A percentile compares a stretch with the other conserved stretches of the same genome.
phyloP scores from a whole-genome alignment of 345 rosid genomes.

The Microthlaspi erraticum region DNA sequence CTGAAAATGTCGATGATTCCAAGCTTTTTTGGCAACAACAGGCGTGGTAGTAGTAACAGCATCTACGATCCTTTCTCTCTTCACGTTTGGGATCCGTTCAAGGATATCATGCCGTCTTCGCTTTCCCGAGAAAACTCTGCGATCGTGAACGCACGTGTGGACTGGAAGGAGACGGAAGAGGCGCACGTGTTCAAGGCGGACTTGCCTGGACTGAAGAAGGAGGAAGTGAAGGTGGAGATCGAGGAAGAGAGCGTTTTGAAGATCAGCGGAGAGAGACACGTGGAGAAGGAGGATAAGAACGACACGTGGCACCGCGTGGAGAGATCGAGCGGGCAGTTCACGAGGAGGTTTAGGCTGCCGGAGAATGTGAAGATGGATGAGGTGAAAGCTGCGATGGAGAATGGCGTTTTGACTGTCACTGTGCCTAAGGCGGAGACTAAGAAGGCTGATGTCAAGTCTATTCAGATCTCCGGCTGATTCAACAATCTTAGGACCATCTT shows the following conservation, averaged over 20 bases:
- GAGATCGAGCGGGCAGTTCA: constrained; percentile 40
- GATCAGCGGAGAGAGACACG: constrained; percentile 48
- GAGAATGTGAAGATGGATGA: constrained; percentile 48
- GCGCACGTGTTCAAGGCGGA: constrained; percentile 49
- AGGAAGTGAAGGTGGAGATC: constrained; percentile 53
- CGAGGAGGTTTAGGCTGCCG: constrained; percentile 46
- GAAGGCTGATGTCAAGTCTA: constrained; percentile 49
- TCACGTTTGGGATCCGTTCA: constrained; percentile 40
- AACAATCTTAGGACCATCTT: no score
- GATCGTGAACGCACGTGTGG: constrained; percentile 44
- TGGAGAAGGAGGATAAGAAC: constrained; percentile 49
- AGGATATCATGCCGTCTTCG: constrained; percentile 7
- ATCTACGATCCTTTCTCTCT: constrained; percentile 47
- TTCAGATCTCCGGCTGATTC: constrained; percentile 53
- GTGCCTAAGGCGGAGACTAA: constrained; percentile 53
- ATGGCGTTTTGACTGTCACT: constrained; percentile 56
- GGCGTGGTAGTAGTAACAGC: constrained; percentile 41
- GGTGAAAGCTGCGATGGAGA: constrained; percentile 63
- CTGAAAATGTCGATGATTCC: constrained; percentile 49
- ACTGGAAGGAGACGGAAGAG: constrained; percentile 45
- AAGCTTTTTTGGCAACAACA: constrained; percentile 49
- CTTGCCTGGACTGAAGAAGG: constrained; percentile 45
- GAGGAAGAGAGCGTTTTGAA: constrained; percentile 46
- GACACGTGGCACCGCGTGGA: constrained; percentile 46
- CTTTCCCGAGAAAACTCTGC: constrained; percentile 27